phyloP scores from a whole-genome alignment of 192 early-diverging fungal genomes.

The Chytriomyces confervae region DNA sequence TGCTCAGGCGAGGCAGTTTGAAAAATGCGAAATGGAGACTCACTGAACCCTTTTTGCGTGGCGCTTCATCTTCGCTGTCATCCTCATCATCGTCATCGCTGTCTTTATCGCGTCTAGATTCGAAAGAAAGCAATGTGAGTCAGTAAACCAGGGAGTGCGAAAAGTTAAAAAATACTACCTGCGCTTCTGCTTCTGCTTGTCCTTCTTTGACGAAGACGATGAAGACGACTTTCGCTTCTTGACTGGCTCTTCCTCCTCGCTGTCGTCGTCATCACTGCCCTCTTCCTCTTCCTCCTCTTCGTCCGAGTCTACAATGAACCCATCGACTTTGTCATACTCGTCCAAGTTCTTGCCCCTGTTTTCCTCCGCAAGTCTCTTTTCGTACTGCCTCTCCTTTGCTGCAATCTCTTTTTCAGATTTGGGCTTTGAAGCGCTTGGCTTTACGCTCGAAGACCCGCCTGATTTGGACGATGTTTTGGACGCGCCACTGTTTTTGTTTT shows the following conservation, averaged over 20 bases:
- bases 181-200: slow-evolving; percentile 42
- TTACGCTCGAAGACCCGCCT: neutral
- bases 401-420: slow-evolving; percentile 27
- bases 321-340: slow-evolving; percentile 42
- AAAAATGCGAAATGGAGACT: too few relatives aligned
- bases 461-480: neutral
- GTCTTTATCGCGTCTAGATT: too few relatives aligned
- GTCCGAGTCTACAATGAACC: slow-evolving; percentile 41
- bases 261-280: slow-evolving; percentile 14
- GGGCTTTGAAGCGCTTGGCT: neutral
- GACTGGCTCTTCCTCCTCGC: slow-evolving; percentile 29
- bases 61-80: too few relatives aligned
- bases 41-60: too few relatives aligned
- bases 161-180: neutral
- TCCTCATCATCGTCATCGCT: too few relatives aligned
- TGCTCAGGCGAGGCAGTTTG: too few relatives aligned
- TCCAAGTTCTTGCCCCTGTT: slow-evolving; percentile 43
- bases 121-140: too few relatives aligned
- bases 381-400: slow-evolving; percentile 24
- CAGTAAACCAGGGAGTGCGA: too few relatives aligned
- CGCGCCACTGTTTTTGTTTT: neutral
- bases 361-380: slow-evolving; percentile 7
- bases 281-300: slow-evolving; percentile 44
- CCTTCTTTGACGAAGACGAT: slow-evolving; percentile 17
- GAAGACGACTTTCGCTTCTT: neutral